Evolutionary conservation across 139 green algal genomes (phyloP).

Genomic region (Trebouxia sp.): DNA sequence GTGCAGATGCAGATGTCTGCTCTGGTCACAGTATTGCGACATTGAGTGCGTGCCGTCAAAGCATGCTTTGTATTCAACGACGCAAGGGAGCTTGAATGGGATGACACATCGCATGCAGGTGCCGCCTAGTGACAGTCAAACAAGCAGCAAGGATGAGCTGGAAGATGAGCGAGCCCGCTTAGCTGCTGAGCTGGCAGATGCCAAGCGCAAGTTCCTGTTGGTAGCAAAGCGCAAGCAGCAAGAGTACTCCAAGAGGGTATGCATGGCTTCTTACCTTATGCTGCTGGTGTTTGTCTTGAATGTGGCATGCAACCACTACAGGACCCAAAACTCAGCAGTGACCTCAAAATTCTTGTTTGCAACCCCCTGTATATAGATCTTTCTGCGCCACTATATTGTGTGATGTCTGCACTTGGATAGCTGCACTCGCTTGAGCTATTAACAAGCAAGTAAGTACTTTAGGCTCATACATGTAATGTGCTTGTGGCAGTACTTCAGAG

Average conservation of each 20-base stretch:
- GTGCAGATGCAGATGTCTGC: too few species aligned
- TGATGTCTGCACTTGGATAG: too few species aligned
- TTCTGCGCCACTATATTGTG: too few species aligned
- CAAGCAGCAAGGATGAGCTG: background rate
- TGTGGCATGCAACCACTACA: background rate
- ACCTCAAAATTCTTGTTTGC: too few species aligned
- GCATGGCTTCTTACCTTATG: background rate
- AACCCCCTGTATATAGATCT: too few species aligned
- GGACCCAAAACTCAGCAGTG: background rate
- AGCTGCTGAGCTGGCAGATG: constrained; percentile 39
- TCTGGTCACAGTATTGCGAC: too few species aligned
- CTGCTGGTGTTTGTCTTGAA: background rate
- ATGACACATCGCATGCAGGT: background rate
- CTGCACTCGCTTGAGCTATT: too few species aligned
- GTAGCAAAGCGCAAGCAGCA: constrained; percentile 50
- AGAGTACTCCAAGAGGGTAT: constrained; percentile 37
- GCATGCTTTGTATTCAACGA: too few species aligned
- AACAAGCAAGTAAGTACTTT: too few species aligned
- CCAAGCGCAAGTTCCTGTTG: constrained; percentile 52
- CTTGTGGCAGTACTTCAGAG: background rate
- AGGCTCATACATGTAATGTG: too few species aligned
- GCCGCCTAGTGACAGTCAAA: background rate
- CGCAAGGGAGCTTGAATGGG: too few species aligned
- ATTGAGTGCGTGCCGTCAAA: too few species aligned
- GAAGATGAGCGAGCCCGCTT: background rate